phyloP scores from a whole-genome alignment of 1,139 yeast species.

The Tardiomyces depauwii region DNA sequence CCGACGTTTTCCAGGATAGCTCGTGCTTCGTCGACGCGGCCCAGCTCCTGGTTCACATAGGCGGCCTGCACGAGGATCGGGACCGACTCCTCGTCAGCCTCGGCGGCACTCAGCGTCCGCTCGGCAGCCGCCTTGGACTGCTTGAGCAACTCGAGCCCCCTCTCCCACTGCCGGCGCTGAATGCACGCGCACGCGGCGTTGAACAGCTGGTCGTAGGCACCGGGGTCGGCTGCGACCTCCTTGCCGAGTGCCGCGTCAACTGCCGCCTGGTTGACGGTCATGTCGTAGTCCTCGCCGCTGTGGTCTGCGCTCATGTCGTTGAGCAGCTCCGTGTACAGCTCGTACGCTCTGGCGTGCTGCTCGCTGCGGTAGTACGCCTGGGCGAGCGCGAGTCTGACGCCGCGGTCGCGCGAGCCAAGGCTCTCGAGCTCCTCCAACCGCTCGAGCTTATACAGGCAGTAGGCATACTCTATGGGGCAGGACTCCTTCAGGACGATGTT shows the following conservation, averaged over 20 bases:
- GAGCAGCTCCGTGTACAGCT: conserved; percentile 42
- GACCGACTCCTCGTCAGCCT: conserved; percentile 30
- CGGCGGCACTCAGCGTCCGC: conserved; percentile 19
- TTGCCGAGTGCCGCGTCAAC: conserved; percentile 41
- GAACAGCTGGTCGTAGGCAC: conserved; percentile 48
- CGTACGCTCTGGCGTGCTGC: conserved; percentile 39
- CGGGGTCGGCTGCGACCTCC: conserved; percentile 11
- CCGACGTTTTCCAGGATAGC: conserved; percentile 25
- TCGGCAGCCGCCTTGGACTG: conserved; percentile 38
- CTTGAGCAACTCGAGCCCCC: conserved; percentile 39
- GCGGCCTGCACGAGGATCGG: conserved; percentile 58
- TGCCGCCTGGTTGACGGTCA: conserved; percentile 60
- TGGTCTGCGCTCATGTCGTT: conserved; percentile 8
- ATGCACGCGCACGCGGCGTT: conserved; percentile 54
- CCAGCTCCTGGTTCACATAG: conserved; percentile 43
- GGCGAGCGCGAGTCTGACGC: conserved; percentile 66
- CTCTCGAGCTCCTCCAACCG: conserved; percentile 29
- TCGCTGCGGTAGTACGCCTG: conserved; percentile 70
- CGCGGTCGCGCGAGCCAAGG: conserved; percentile 29
- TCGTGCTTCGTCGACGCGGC: conserved; percentile 34
- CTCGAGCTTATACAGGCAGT: conserved; percentile 40
- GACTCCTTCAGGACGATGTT: conserved; percentile 6
- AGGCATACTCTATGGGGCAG: conserved; percentile 43
- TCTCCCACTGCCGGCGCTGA: conserved; percentile 32
- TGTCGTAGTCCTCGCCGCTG: conserved; percentile 38